Evolutionary conservation across 192 early-diverging fungal species (phyloP).

Genomic region (Gamsiella multidivaricata): DNA sequence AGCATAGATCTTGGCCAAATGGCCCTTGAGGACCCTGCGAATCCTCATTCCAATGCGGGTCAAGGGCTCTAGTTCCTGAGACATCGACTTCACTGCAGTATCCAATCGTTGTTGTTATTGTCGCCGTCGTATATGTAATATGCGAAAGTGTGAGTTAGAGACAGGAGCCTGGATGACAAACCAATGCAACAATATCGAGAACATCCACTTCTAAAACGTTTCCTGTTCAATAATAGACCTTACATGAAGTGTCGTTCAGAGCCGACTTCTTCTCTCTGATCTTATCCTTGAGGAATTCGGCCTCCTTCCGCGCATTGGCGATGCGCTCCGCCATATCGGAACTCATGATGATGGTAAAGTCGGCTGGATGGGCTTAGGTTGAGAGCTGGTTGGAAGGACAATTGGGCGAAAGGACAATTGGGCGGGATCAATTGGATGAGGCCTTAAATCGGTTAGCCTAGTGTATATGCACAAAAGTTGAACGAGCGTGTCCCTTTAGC

Average conservation of each 20-base stretch:
- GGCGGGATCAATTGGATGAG: not conserved
- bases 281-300: slow-evolving; percentile 95
- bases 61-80: slow-evolving; percentile 89
- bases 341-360: slow-evolving; percentile 25
- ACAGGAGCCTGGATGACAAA: not conserved
- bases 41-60: slow-evolving; percentile 96
- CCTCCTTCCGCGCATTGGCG: slow-evolving; percentile 90
- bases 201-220: not conserved
- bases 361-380: not conserved
- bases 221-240: slow-evolving; percentile 32
- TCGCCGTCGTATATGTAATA: not conserved
- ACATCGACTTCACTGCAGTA: slow-evolving; percentile 88
- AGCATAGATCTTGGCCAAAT: slow-evolving; percentile 98
- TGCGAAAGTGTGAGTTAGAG: not conserved
- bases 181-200: not conserved
- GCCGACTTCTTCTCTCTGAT: slow-evolving; percentile 95
- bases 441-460: too few relatives aligned
- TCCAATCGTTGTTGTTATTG: too few relatives aligned
- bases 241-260: slow-evolving; percentile 96
- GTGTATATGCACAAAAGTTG: too few relatives aligned
- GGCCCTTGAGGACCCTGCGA: slow-evolving; percentile 96
- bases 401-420: not conserved
- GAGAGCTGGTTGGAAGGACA: not conserved
- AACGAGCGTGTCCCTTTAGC: too few relatives aligned
- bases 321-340: slow-evolving; percentile 91